phyloP scores from a whole-genome alignment of 495 filamentous ascomycete species.

The Hyaloscypha hepaticicola region DNA sequence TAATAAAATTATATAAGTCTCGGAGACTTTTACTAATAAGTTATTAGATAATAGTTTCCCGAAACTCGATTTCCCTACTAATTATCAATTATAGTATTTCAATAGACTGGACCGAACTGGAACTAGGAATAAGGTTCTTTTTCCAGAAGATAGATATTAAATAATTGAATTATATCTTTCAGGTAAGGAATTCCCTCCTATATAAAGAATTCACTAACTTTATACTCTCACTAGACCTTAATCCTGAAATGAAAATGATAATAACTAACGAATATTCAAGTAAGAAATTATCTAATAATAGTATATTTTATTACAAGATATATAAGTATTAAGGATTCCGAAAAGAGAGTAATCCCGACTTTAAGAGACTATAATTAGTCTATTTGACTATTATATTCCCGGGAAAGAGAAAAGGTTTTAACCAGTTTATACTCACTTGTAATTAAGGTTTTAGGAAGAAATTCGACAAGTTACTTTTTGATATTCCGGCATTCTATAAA shows the following conservation, averaged over 20 bases:
- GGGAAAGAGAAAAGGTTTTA: too few relatives aligned
- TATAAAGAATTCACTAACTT: constrained; percentile 5
- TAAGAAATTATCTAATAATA: constrained; percentile 34
- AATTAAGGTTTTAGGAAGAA: too few relatives aligned
- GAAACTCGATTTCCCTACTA: constrained; percentile 19
- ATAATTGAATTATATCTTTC: constrained; percentile 41
- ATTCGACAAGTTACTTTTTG: too few relatives aligned
- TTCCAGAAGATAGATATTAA: constrained; percentile 36
- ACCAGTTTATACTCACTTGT: too few relatives aligned
- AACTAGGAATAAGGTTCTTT: constrained; percentile 27
- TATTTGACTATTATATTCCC: too few relatives aligned
- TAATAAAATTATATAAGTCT: constrained; percentile 11
- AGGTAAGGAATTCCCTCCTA: constrained; percentile 27
- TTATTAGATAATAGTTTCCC: constrained; percentile 8
- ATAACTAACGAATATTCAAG: background rate
- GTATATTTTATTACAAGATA: constrained; percentile 42
- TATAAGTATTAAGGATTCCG: too few relatives aligned
- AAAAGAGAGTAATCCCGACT: too few relatives aligned
- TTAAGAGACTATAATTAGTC: too few relatives aligned
- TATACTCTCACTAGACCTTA: constrained; percentile 25
- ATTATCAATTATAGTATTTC: constrained; percentile 32
- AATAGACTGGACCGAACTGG: constrained; percentile 37
- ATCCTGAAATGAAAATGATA: constrained; percentile 19
- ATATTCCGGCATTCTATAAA: too few relatives aligned
- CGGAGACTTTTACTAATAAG: constrained; percentile 6